Evolutionary conservation across 768 basidiomycete genomes (phyloP).

Genomic region (Russula abietina): DNA sequence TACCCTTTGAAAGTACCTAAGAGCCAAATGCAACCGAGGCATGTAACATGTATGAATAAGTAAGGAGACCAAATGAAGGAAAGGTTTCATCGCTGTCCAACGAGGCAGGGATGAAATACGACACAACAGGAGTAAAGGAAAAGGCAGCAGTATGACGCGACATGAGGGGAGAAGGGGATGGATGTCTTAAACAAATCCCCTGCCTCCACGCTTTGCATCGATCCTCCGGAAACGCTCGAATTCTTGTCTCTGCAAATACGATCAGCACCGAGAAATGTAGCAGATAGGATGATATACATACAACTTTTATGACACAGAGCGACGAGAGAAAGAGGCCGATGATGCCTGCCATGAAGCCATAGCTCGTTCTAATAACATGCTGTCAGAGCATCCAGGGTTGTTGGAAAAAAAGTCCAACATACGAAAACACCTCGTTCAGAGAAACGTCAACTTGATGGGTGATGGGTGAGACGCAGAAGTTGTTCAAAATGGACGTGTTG

Average conservation of each 20-base stretch:
- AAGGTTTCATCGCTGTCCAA: not conserved
- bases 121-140: not conserved
- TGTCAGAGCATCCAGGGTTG: not conserved
- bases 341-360: slow-evolving; percentile 81
- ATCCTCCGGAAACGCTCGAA: slow-evolving; percentile 83
- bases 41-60: not conserved
- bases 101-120: not conserved
- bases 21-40: not conserved
- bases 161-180: not conserved
- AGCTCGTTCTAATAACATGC: slow-evolving; percentile 40
- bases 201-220: slow-evolving; percentile 81
- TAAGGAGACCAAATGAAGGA: not conserved
- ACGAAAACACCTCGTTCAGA: slow-evolving; percentile 83
- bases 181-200: slow-evolving; percentile 66
- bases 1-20: not conserved
- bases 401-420: slow-evolving; percentile 32
- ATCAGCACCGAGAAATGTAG: not conserved
- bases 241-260: slow-evolving; percentile 56
- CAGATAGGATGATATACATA: slow-evolving; percentile 33
- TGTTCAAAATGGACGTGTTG: slow-evolving; percentile 34
- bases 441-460: slow-evolving; percentile 63
- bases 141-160: not conserved
- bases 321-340: slow-evolving; percentile 71
- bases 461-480: slow-evolving; percentile 68
- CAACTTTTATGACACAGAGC: slow-evolving; percentile 84